Evolutionary conservation across 371 early-diverging fungal genomes (phyloP), one percentile per base, ranked within the genome.

Genomic region (Zychaea mexicana): DNA sequence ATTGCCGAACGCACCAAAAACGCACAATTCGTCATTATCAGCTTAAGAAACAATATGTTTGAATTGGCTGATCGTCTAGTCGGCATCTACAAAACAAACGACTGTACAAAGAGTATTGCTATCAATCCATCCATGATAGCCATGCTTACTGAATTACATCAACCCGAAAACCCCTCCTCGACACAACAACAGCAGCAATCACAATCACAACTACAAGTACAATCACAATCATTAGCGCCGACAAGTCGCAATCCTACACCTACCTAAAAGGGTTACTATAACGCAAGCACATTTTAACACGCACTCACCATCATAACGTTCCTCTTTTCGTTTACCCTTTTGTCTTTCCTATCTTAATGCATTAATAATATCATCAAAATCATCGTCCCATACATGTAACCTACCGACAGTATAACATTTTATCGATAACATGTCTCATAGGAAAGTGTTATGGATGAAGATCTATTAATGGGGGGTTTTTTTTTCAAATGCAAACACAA

Each of bases 11-110:
- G 98, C 61, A 95, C 99, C n/a, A 90, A 90, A 72, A 89, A 97
- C 77, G 98, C 98, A 2, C 99, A 99, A 83, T 99, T 99, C 81
- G 89, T 99, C 24, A 97, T 99, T 65, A 99, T 99, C 71, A 95
- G 96, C 71, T 85, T 99, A 63, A 88, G 99, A 67, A 99, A 99
- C 87, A 96, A 99, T 76, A 99, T 99, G 99, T 99, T 99, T 89
- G 99, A 99, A 79, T 80, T 98, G 39, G 98, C 99, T 0, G 96
- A 98, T 68, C 89, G 97, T 19, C 81, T 99, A 13, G 96, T 99
- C 4, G 99, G 99, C 56, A 98, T 99, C 59, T 99, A 99, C 82
- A 99, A 99, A 82, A 96, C 97, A 8, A 85, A 90, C 53, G 88
- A 98, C 69, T 90, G 89, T 53, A 94, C 95, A 58, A 94, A 93